Conservation (phyloP, 257 asterid genomes). For the Verbena officinalis region DNA sequence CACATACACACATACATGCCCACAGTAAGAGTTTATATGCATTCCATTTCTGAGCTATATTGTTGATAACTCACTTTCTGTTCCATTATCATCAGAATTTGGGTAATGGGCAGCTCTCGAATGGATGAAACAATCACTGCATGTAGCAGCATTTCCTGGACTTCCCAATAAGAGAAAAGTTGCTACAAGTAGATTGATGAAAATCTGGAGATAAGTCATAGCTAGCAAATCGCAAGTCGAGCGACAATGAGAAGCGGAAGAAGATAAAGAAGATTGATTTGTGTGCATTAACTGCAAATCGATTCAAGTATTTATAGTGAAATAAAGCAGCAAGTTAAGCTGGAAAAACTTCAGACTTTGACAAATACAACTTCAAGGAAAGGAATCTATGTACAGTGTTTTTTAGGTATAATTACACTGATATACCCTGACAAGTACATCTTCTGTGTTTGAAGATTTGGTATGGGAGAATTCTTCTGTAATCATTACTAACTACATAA, state of each 20-base stretch:
- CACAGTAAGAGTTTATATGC: not conserved
- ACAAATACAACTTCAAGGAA: conserved; percentile 32
- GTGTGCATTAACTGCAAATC: conserved; percentile 30
- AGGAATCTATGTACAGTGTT: conserved; percentile 31
- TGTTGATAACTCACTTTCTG: conserved; percentile 53
- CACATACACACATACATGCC: not conserved
- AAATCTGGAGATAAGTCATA: conserved; percentile 37
- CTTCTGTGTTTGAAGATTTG: conserved; percentile 14
- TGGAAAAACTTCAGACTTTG: conserved; percentile 39
- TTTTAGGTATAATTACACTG: no score
- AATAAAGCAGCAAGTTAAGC: not conserved
- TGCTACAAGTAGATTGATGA: conserved; percentile 29
- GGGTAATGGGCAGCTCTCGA: conserved; percentile 77
- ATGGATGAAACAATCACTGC: conserved; percentile 61
- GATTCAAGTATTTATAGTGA: conserved; percentile 46
- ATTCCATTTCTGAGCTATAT: not conserved
- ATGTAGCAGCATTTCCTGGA: conserved; percentile 48
- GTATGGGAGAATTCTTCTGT: conserved; percentile 33
- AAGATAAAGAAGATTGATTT: conserved; percentile 30
- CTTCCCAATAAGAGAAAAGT: conserved; percentile 41
- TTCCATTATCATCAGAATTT: conserved; percentile 73
- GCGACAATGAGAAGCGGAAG: conserved; percentile 21
- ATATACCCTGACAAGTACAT: no score
- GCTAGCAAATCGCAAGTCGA: conserved; percentile 11
- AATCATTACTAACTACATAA: conserved; percentile 31